These are phyloP conservation scores for Gynostemma pentaphyllum DNA, from an alignment of 306 rosid species.

Conservation along the genomic window DNA sequence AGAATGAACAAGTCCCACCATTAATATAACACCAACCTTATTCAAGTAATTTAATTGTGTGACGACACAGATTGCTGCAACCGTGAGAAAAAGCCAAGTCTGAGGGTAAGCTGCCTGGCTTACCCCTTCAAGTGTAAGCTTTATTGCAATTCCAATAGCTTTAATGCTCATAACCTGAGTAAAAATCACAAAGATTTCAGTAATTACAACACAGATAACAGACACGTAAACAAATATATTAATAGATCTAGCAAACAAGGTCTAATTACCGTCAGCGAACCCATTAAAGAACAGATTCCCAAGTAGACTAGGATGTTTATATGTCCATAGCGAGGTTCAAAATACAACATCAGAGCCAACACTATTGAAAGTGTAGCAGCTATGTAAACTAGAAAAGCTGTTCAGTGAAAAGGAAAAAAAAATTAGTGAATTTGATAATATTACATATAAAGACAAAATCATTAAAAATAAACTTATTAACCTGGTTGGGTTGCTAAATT, in stretches of 20 bases:
- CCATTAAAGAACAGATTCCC: constrained; percentile 84
- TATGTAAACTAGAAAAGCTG: constrained; percentile 60
- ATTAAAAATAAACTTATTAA: constrained; percentile 8
- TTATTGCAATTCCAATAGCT: constrained; percentile 91
- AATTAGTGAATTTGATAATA: neutral
- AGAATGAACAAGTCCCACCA: neutral
- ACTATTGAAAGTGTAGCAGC: constrained; percentile 55
- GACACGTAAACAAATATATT: neutral
- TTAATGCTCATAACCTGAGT: constrained; percentile 87
- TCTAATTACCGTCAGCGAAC: constrained; percentile 72
- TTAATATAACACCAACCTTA: constrained; percentile 48
- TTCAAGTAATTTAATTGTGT: constrained; percentile 89
- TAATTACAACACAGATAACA: neutral
- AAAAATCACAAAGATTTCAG: constrained; percentile 8
- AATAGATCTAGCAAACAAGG: neutral
- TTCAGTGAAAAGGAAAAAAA: constrained; percentile 9
- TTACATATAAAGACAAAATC: neutral
- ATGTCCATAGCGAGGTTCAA: constrained; percentile 80
- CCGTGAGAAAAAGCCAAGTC: constrained; percentile 80
- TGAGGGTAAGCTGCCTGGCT: constrained; percentile 84
- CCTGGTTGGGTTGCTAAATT: constrained; percentile 83
- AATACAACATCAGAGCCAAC: constrained; percentile 60
- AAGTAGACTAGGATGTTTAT: constrained; percentile 70
- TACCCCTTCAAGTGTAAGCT: constrained; percentile 78
- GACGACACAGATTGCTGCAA: constrained; percentile 65